Conservation (phyloP, 495 filamentous ascomycete genomes). For the Pyronema domesticum region DNA sequence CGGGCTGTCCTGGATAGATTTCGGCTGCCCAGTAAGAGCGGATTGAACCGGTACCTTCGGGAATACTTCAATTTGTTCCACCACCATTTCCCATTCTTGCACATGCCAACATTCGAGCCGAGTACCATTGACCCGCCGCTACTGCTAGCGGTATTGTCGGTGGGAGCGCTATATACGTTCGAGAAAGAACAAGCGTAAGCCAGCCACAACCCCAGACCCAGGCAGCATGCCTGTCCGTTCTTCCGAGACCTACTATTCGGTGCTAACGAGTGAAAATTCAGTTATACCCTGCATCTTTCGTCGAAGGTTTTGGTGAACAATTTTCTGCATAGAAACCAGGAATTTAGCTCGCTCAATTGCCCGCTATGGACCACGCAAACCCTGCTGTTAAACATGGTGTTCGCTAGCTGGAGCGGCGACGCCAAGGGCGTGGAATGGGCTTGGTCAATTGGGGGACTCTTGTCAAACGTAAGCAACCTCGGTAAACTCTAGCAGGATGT, state of each 20-base stretch:
- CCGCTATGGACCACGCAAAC: conserved; percentile 96
- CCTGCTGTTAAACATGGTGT: conserved; percentile 92
- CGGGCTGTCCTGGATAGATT: conserved; percentile 74
- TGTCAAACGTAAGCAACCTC: conserved; percentile 51
- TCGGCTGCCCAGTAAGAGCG: conserved; percentile 57
- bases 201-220: background rate
- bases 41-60: conserved; percentile 74
- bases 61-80: conserved; percentile 97
- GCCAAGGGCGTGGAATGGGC: conserved; percentile 96
- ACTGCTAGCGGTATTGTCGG: conserved; percentile 79
- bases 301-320: conserved; percentile 93
- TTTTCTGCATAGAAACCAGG: conserved; percentile 93
- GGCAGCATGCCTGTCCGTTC: conserved; percentile 3
- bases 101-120: conserved; percentile 78
- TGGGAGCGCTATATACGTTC: conserved; percentile 91
- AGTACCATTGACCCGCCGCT: conserved; percentile 60
- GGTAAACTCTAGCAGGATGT: background rate
- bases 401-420: conserved; percentile 98
- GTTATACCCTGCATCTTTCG: conserved; percentile 85
- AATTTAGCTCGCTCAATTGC: conserved; percentile 96
- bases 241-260: background rate
- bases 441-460: conserved; percentile 90
- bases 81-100: conserved; percentile 89
- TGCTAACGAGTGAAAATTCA: conserved; percentile 6
- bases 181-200: conserved; percentile 73